Conservation (phyloP, 257 asterid species). For the Linderniella brevidens region DNA sequence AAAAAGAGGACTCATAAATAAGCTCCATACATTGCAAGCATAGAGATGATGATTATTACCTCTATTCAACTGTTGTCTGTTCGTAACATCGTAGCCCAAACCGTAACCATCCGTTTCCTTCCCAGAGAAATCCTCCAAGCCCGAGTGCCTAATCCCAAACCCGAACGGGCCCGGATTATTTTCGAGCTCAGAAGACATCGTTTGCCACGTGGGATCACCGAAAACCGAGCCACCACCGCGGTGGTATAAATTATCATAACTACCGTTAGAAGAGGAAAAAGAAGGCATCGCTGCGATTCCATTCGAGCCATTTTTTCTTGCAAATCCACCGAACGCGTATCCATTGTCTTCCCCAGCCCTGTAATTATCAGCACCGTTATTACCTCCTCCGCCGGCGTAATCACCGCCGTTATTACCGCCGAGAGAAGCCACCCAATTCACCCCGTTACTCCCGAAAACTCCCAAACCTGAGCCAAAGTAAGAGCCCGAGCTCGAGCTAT, state of each 20-base stretch:
- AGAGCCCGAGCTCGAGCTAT: slow-evolving; percentile 21
- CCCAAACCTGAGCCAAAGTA: slow-evolving; percentile 31
- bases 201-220: slow-evolving; percentile 52
- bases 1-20: no score
- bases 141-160: slow-evolving; percentile 24
- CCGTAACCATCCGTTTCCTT: slow-evolving; percentile 36
- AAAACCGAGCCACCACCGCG: slow-evolving; percentile 26
- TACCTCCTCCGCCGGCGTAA: no score
- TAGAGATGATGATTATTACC: slow-evolving; percentile 15
- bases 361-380: slow-evolving; percentile 16
- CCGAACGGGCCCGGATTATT: slow-evolving; percentile 27
- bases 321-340: slow-evolving; percentile 29
- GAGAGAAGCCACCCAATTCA: slow-evolving; percentile 36
- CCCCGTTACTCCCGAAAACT: slow-evolving; percentile 24
- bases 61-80: slow-evolving; percentile 34
- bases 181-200: slow-evolving; percentile 29
- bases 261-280: slow-evolving; percentile 21
- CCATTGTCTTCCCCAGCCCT: slow-evolving; percentile 31
- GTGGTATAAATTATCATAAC: slow-evolving; percentile 29
- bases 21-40: no score
- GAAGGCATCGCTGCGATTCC: slow-evolving; percentile 19
- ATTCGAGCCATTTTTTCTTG: slow-evolving; percentile 19
- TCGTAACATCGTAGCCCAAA: slow-evolving; percentile 35
- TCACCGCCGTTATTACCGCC: slow-evolving; percentile 12
- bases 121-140: slow-evolving; percentile 24